Conservation (phyloP, 192 early-diverging fungal genomes). For the Obelidium mucronatum region DNA sequence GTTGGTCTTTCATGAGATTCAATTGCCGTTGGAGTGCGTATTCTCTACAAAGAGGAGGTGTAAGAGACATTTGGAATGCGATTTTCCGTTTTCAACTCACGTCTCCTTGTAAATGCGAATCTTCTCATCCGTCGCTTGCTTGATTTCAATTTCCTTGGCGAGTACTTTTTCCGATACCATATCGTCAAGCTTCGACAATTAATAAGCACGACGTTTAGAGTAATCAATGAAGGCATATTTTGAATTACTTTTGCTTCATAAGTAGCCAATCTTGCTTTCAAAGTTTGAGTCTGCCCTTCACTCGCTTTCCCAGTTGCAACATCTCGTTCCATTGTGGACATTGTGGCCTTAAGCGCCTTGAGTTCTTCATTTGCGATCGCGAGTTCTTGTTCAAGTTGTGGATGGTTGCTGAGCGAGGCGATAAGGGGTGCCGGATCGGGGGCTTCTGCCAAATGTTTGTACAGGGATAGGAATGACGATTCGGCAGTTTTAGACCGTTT, state of each 20-base stretch:
- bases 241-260: conserved; percentile 65
- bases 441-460: conserved; percentile 80
- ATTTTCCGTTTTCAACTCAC: no score
- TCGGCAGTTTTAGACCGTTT: conserved; percentile 85
- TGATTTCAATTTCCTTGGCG: conserved; percentile 76
- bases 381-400: conserved; percentile 49
- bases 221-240: conserved; percentile 22
- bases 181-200: conserved; percentile 61
- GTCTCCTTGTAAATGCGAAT: conserved; percentile 83
- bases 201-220: conserved; percentile 1
- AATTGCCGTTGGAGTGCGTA: conserved; percentile 83
- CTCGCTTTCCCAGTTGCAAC: conserved; percentile 47
- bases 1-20: conserved; percentile 77
- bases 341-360: conserved; percentile 58
- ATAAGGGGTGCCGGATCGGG: conserved; percentile 84
- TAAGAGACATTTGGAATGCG: not conserved
- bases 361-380: conserved; percentile 62
- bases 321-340: conserved; percentile 52
- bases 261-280: conserved; percentile 63
- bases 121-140: conserved; percentile 79
- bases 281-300: conserved; percentile 55
- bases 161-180: conserved; percentile 72
- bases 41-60: no score
- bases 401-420: conserved; percentile 55
- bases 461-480: conserved; percentile 80